Base-by-base conservation (phyloP, 2,329 filamentous ascomycete species). In the Arachnomyces sp. region DNA sequence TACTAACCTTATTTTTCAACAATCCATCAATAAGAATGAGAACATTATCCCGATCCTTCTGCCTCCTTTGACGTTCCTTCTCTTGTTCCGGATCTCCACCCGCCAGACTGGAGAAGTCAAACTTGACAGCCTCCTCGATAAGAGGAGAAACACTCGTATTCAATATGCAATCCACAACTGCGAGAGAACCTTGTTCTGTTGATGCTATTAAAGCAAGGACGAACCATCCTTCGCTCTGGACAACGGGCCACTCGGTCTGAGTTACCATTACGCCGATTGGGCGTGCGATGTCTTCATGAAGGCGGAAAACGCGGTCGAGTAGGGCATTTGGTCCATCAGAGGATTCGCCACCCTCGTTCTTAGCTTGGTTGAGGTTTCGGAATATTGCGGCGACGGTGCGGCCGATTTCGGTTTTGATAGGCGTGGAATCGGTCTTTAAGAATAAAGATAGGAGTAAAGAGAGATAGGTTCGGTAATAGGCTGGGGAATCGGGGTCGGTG, bases 151-250 rank as follows among this genome's bases (percentile, higher is more conserved):
- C 51, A 4, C 60, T 56, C 28, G 57, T 54, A 11, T 58, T 57
- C 28, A 60, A 51, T 17, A 69, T 40, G 33, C 58, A 62, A 29
- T 62, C 50, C 9, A 54, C 51, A 16, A 63, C 62, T 2, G 60
- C 56, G 8, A 41, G 34, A 41, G 56, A 53, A 2, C 66, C 64
- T 1, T 50, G 44, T 13, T 50, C 47, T 36, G 44, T 57, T 5
- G 59, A 62, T 7, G 65, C 64, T 60, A 72, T 68, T 33, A 73
- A 44, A 3, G 67, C 68, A 18, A 73, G 50, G 11, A 67, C 66
- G 51, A 72, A 71, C 61, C 68, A 69, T 2, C 67, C 69, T 50
- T 73, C 69, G 36, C 66, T 68, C 15, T 65, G 58, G 34, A 72
- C 61, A 28, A 71, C 63, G 14, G 67, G 65, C 63, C 68, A 72